These are phyloP conservation scores for Camellia oleifera DNA, from an alignment of 179 eudicot species.

Conservation along the genomic window DNA sequence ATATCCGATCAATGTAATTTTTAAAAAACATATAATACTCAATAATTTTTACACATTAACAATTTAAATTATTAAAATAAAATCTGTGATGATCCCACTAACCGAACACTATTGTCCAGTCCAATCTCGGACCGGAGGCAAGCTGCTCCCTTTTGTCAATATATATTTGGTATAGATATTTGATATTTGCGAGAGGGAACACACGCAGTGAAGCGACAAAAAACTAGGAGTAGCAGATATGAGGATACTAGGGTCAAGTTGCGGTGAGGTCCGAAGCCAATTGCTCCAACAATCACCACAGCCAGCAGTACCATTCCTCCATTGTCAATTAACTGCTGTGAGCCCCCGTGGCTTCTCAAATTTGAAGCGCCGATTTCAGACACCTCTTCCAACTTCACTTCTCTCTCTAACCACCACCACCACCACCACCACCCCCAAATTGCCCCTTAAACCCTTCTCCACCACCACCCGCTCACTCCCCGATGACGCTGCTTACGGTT, in stretches of 20 bases:
- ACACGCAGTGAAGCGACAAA: too few species aligned
- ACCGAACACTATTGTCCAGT: too few species aligned
- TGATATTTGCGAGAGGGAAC: too few species aligned
- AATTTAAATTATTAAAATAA: too few species aligned
- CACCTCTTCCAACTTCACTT: slow-evolving; percentile 15
- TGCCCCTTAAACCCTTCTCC: neutral
- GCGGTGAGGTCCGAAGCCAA: neutral
- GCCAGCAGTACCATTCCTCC: neutral
- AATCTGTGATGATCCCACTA: too few species aligned
- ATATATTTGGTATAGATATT: too few species aligned
- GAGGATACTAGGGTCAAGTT: neutral
- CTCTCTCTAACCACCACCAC: neutral
- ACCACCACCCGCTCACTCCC: slow-evolving; percentile 14
- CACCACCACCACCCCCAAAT: neutral
- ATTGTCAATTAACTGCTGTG: neutral
- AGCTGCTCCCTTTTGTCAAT: too few species aligned
- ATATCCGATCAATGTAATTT: too few species aligned
- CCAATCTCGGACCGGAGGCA: too few species aligned
- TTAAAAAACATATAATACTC: too few species aligned
- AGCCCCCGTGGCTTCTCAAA: neutral
- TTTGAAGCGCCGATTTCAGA: neutral
- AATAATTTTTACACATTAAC: too few species aligned
- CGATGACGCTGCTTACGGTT: slow-evolving; percentile 20
- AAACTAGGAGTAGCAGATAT: slow-evolving; percentile 6
- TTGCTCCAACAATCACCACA: slow-evolving; percentile 3